Evolutionary conservation across 495 filamentous ascomycete genomes (phyloP), one percentile per base, ranked within the genome.

Genomic region (Astrothelium subdiscretum): DNA sequence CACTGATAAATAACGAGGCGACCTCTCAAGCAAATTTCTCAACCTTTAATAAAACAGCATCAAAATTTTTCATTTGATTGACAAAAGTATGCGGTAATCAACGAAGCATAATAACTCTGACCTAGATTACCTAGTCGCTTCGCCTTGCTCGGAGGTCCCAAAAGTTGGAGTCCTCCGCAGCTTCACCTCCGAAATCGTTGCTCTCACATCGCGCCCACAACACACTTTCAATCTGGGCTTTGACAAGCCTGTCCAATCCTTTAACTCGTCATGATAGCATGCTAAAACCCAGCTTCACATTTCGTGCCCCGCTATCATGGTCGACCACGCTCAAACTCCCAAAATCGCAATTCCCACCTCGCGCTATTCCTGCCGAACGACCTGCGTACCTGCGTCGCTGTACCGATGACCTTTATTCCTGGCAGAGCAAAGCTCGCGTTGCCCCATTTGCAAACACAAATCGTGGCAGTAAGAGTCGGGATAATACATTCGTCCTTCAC

Each of bases 401-500:
- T 75, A 87, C 92, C 74, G 90, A 96, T 76, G 83, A 89, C 32
- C 81, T 97, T 11, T 97, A 97, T 77, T 75, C 81, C 65, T 96
- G 90, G 91, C 95, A 97, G 78, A 78, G 76, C 60, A 71, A 72
- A 64, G 73, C 80, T 42, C 78, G 85, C 58, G 79, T 84, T 57
- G 78, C 77, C 57, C 73, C 44, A 6, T 48, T 38, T 59, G 40
- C 5, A 38, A 57, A 20, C 32, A 24, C 54, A 15, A 6, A 62
- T 59, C 29, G 51, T 62, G 38, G 63, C 62, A 20, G 35, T 18
- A 5, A 2, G 26, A 38, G 12, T 22, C 29, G 15, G 51, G 13
- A 81, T 40, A 73, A 82, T 57, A 75, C 79, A 12, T 97, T 97
- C 67, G 77, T 91, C 12, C 79, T 99, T 12, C 92, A 97, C 74